Evolutionary conservation across 805 yeast genomes (phyloP), one percentile per base, ranked within the genome.

Genomic region (Diddensiella caesifluorescens): DNA sequence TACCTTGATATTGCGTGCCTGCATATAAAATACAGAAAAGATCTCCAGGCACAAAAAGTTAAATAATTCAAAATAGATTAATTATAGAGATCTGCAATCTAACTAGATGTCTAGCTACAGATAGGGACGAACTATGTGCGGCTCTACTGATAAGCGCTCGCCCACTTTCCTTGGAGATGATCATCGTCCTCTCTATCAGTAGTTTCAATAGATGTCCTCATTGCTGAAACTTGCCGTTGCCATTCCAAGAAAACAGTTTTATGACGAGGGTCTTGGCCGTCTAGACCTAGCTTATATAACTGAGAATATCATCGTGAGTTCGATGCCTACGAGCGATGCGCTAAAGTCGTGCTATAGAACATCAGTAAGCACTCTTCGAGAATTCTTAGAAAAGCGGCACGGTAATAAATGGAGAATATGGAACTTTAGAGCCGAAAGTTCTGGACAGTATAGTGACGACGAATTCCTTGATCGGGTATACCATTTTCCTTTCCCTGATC

Each of bases 1-100:
- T 86, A 76, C 57, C 68, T 87, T 53, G 95, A 87, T 61, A 86
- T 87, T 49, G 84, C 83, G 66, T 88, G 92, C 2, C 69, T 87
- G 50, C 70, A 80, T 28, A 86, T 87, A 57, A 88, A 34, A 15
- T 26, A 29, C 13, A 38, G 21, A 16, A 28, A 27, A 18, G 41
- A 18, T 6, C 22, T n/a, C 7, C 22, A 33, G 13, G 25, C 13
- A 33, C 9, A 9, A 10, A 35, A 35, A 35, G 18, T 4, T n/a
- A 22, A 35, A 23, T 23, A 35, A 13, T n/a, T 5, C 29, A 35
- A 35, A 35, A 4, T 22, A 35, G 15, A 6, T 22, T 5, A 21
- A 19, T n/a, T n/a, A 19, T 7, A 35, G 12, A 25, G 12, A 25
- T 25, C 12, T 25, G 12, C 9, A 25, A 25, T 25, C 9, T 25